Evolutionary conservation across 2,329 filamentous ascomycete species (phyloP).

Genomic region (Aspergillus brasiliensis): DNA sequence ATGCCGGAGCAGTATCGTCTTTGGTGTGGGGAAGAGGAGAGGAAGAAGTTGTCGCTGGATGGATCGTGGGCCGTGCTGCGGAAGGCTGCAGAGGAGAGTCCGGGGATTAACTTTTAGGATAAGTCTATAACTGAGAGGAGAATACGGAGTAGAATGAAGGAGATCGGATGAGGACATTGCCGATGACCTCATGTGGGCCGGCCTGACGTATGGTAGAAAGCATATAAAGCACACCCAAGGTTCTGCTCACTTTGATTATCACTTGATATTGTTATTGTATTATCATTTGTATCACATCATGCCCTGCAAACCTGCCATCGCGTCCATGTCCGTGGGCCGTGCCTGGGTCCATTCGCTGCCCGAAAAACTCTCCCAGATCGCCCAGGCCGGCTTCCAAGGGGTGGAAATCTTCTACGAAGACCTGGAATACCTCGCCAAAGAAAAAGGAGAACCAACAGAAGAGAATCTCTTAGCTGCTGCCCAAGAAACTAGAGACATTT

Average conservation of each 20-base stretch:
- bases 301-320: conserved; percentile 58
- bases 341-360: conserved; percentile 67
- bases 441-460: conserved; percentile 46
- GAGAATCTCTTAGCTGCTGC: conserved; percentile 61
- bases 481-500: conserved; percentile 55
- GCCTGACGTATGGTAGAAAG: background rate
- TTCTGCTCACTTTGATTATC: background rate
- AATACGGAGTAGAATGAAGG: too few species aligned
- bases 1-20: conserved; percentile 44
- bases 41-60: conserved; percentile 26
- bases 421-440: conserved; percentile 62
- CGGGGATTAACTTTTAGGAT: conserved; percentile 34
- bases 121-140: too few species aligned
- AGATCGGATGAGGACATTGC: background rate
- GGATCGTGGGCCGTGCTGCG: conserved; percentile 37
- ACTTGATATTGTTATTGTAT: background rate
- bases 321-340: conserved; percentile 73
- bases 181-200: background rate
- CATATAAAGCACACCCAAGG: too few species aligned
- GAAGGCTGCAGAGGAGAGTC: conserved; percentile 36
- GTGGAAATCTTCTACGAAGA: conserved; percentile 81
- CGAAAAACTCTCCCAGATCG: conserved; percentile 68
- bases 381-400: conserved; percentile 64
- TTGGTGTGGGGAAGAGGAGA: conserved; percentile 37
- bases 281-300: background rate